Percentiles rank a stretch among this genome's conserved stretches.
phyloP scores from a whole-genome alignment of 169 alveolate genomes.

The Plasmodium berghei region DNA sequence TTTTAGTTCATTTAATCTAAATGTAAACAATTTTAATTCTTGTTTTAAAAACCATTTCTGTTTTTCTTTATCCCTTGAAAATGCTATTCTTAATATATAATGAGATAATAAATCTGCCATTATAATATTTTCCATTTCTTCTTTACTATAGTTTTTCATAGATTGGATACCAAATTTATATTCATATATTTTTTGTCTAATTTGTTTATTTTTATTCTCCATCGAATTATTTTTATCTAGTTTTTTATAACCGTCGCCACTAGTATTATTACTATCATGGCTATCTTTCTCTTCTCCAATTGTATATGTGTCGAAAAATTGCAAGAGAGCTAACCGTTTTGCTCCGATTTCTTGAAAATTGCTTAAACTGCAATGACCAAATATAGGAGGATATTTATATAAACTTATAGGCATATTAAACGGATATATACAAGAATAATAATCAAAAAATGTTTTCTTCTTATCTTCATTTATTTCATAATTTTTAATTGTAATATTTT shows the following conservation, averaged over 20 bases:
- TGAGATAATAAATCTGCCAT: conserved; percentile 86
- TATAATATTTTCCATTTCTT: conserved; percentile 80
- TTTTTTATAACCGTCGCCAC: conserved; percentile 1
- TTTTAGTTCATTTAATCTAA: conserved; percentile 80
- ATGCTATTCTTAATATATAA: conserved; percentile 85
- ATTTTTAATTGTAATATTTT: conserved; percentile 59
- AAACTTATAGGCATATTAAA: conserved; percentile 75
- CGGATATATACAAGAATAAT: conserved; percentile 62
- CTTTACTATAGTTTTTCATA: conserved; percentile 78
- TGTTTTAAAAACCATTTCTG: conserved; percentile 90
- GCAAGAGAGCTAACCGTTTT: conserved; percentile 82
- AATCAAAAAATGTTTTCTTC: conserved; percentile 47
- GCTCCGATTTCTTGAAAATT: conserved; percentile 87
- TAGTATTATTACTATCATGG: not conserved
- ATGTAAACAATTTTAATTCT: conserved; percentile 84
- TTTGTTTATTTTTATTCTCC: conserved; percentile 39
- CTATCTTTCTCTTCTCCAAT: conserved; percentile 50
- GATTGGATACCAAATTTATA: conserved; percentile 81
- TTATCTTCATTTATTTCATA: conserved; percentile 51
- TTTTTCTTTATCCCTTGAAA: conserved; percentile 85
- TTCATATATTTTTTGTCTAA: conserved; percentile 79
- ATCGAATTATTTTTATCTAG: conserved; percentile 16
- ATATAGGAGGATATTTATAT: conserved; percentile 84
- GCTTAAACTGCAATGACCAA: conserved; percentile 83
- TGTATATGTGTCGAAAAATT: conserved; percentile 60